These are phyloP conservation scores for Candida quercuum DNA, from an alignment of 805 yeast genomes.

Conservation along the genomic window DNA sequence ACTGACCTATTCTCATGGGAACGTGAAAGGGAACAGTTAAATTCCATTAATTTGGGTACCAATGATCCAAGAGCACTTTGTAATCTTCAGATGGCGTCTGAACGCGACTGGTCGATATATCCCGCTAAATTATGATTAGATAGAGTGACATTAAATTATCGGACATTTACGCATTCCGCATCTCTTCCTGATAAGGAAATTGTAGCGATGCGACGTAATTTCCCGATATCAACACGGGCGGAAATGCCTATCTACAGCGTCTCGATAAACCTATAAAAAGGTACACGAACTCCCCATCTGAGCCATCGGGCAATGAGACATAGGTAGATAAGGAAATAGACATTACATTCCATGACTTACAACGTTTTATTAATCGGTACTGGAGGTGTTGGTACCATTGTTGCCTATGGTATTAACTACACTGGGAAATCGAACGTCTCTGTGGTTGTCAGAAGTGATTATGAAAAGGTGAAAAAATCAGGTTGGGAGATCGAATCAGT, in stretches of 20 bases:
- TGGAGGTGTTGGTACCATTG: conserved; percentile 84
- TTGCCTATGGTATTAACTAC: conserved; percentile 55
- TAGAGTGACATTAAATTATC: no score
- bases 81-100: conserved; percentile 21
- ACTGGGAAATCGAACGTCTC: conserved; percentile 49
- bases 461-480: conserved; percentile 39
- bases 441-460: conserved; percentile 61
- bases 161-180: no score
- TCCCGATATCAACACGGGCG: no score
- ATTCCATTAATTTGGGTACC: conserved; percentile 20
- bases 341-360: no score
- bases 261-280: no score
- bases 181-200: no score
- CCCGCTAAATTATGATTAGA: no score
- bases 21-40: conserved; percentile 20
- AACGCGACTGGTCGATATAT: conserved; percentile 17
- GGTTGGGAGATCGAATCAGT: conserved; percentile 60
- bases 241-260: no score
- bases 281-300: no score
- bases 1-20: conserved; percentile 22
- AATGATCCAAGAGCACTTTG: conserved; percentile 24
- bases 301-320: no score
- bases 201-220: no score
- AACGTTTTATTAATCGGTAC: conserved; percentile 65
- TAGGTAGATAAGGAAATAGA: no score